Conservation (phyloP, 805 yeast genomes). For the Yamadazyma philogaea region DNA sequence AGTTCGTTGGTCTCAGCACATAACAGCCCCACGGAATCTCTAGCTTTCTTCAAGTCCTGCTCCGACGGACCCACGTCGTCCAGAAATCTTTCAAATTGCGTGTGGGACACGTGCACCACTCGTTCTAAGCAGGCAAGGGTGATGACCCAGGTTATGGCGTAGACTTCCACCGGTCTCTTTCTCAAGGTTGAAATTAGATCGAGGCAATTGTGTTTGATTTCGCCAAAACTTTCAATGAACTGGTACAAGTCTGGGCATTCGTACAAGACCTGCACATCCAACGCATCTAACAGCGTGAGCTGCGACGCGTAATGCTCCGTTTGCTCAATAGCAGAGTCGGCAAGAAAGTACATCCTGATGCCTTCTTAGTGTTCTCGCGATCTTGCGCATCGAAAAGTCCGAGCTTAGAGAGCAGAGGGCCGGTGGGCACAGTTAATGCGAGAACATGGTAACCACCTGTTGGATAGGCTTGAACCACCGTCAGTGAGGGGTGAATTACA, state of each 20-base stretch:
- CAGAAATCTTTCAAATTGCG: background rate
- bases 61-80: conserved; percentile 1
- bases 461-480: no score
- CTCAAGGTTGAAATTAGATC: background rate
- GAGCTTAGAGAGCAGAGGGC: background rate
- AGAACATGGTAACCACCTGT: no score
- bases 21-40: conserved; percentile 2
- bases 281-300: no score
- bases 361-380: background rate
- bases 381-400: background rate
- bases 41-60: background rate
- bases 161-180: background rate
- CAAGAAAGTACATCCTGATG: background rate
- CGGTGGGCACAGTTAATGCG: no score
- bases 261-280: background rate
- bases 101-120: background rate
- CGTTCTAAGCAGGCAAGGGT: background rate
- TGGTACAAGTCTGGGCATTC: background rate
- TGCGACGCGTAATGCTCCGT: background rate
- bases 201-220: background rate
- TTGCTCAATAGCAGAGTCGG: background rate
- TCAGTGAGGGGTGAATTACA: no score
- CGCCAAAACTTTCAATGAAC: background rate
- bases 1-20: conserved; percentile 3
- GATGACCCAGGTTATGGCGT: conserved; percentile 1